Base-by-base conservation (phyloP, 2,329 filamentous ascomycete genomes). In the Alternaria infectoria region DNA sequence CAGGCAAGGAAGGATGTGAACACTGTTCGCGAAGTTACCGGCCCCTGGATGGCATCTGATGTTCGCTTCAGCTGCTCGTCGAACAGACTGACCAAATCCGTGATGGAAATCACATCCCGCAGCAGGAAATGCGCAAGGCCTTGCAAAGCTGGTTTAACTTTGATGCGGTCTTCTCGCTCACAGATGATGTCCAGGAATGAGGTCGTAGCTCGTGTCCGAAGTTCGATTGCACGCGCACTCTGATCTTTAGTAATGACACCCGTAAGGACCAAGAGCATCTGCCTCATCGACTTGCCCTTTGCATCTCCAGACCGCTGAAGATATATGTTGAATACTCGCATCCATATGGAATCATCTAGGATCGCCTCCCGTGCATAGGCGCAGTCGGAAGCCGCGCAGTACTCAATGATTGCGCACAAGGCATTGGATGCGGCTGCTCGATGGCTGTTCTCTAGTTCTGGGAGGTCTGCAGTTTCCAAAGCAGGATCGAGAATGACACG, bases 111-210 rank as follows among this genome's bases (percentile, higher is more conserved):
- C 12, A 89, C 82, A 3, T 83, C 81, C 75, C 91, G 93, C 51
- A 83, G 81, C 4, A 93, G 74, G 60, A 93, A 86, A 70, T 89
- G 86, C 51, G 91, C 88, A 40, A 93, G 80, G 15, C 86, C 86
- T 72, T 90, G 89, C 64, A 93, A 86, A 7, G 89, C 87, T 36
- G 90, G 90, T 75, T 93, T 93, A 44, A 89, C 88, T 55, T 90
- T 83, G 10, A 89, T 86, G 66, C 87, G 89, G 15, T 88, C 84
- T 32, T 88, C 88, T 63, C 87, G 84, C 60, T 87, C 85, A 21
- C 85, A 83, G 45, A 92, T 84, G 13, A 90, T 87, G 2, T 86
- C 85, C 15, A 91, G 72, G 7, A 89, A 83, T 6, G 81, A 85
- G 25, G 60, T 56, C 21, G 71, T 64, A 30, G 77, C 73, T 44